These are phyloP conservation scores for Globisporangium carolinianum DNA, from an alignment of 352 stramenopile species.

Conservation along the genomic window DNA sequence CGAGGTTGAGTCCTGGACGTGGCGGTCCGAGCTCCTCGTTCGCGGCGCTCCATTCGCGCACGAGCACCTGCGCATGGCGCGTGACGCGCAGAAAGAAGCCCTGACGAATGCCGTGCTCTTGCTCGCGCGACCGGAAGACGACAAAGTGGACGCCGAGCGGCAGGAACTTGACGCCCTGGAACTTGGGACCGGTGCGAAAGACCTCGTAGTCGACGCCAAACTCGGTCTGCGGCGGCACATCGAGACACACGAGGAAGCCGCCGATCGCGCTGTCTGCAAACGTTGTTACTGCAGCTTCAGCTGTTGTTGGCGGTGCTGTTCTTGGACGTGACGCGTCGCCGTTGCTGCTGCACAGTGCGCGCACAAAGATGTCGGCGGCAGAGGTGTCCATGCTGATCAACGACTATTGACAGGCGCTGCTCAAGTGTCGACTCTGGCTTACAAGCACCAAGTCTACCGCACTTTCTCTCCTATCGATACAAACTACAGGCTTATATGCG, in stretches of 20 bases:
- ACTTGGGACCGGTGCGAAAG: conserved; percentile 71
- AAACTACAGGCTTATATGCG: neutral
- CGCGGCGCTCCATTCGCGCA: conserved; percentile 69
- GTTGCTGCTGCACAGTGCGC: conserved; percentile 16
- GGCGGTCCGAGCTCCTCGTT: conserved; percentile 67
- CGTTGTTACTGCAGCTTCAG: neutral
- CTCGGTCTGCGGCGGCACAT: conserved; percentile 70
- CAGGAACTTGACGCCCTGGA: conserved; percentile 83
- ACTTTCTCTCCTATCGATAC: neutral
- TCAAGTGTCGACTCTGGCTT: neutral
- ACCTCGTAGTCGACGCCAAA: conserved; percentile 86
- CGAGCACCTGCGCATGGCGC: conserved; percentile 52
- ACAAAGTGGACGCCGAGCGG: conserved; percentile 78
- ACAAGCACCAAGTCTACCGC: neutral
- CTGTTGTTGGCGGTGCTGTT: neutral
- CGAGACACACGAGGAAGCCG: conserved; percentile 78
- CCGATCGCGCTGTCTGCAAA: conserved; percentile 18
- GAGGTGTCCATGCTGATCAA: conserved; percentile 3
- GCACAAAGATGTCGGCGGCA: conserved; percentile 31
- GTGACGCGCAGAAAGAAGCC: conserved; percentile 75
- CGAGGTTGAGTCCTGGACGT: conserved; percentile 48
- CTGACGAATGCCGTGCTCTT: conserved; percentile 76
- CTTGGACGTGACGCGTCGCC: neutral
- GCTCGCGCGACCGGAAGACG: conserved; percentile 66
- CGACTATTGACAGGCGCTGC: neutral